Percentiles rank a stretch among this genome's conserved stretches.
These are phyloP conservation scores for Coemansia sp. DNA, from an alignment of 192 early-diverging fungal genomes.

Conservation along the genomic window DNA sequence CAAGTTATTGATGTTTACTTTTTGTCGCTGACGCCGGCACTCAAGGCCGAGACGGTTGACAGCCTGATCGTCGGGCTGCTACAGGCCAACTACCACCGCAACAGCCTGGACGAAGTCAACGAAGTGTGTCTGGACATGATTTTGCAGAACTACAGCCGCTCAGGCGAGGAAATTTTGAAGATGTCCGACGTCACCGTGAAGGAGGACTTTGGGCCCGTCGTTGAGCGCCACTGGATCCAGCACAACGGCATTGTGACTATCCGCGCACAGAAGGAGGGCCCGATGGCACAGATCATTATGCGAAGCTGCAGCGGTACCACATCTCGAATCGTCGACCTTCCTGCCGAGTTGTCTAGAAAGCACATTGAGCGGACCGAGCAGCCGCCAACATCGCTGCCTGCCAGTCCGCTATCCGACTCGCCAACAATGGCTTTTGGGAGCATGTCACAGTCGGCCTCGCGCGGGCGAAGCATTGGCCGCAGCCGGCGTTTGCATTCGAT, in stretches of 20 bases:
- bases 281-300: conserved; percentile 79
- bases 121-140: conserved; percentile 96
- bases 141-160: conserved; percentile 63
- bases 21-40: conserved; percentile 67
- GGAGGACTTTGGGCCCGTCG: conserved; percentile 49
- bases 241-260: conserved; percentile 85
- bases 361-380: conserved; percentile 18
- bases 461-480: conserved; percentile 35
- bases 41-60: conserved; percentile 77
- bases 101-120: conserved; percentile 77
- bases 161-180: conserved; percentile 27
- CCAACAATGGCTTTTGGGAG: conserved; percentile 42
- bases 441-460: conserved; percentile 12
- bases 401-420: conserved; percentile 38
- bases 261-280: conserved; percentile 59
- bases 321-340: conserved; percentile 56
- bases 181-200: conserved; percentile 45
- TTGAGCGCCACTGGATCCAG: conserved; percentile 75
- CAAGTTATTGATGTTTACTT: conserved; percentile 91
- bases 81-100: conserved; percentile 57
- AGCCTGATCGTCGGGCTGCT: conserved; percentile 76
- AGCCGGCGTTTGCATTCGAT: conserved; percentile 28
- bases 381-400: conserved; percentile 8
- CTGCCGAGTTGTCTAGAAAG: conserved; percentile 37
- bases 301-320: conserved; percentile 80